Evolutionary conservation across 768 basidiomycete genomes (phyloP).

Genomic region (Termitomyces eurrhizus): DNA sequence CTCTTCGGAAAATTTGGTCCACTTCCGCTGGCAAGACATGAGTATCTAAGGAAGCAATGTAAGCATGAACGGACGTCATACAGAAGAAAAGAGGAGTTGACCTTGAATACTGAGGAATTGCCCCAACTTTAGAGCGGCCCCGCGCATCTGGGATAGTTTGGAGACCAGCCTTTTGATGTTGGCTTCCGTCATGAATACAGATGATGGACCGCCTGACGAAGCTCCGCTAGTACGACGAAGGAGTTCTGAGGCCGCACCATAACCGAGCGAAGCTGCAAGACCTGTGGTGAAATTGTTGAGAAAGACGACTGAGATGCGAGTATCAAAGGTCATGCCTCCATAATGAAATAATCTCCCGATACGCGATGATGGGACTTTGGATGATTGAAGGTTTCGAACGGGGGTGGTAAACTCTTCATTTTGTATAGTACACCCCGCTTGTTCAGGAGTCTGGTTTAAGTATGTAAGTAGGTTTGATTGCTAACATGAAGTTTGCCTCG

Average conservation of each 20-base stretch:
- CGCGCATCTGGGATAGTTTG: conserved; percentile 93
- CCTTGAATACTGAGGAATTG: conserved; percentile 98
- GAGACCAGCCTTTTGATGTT: conserved; percentile 88
- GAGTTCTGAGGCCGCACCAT: conserved; percentile 87
- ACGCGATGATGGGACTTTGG: conserved; percentile 87
- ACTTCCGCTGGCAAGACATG: conserved; percentile 84
- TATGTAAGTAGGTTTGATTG: background rate
- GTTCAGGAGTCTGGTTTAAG: background rate
- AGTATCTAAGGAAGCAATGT: conserved; percentile 55
- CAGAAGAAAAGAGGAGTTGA: conserved; percentile 17
- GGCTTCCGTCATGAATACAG: conserved; percentile 85
- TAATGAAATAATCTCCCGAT: conserved; percentile 92
- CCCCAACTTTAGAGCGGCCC: conserved; percentile 93
- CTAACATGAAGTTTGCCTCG: background rate
- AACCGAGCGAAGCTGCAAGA: conserved; percentile 83
- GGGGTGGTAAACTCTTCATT: conserved; percentile 14
- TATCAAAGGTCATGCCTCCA: conserved; percentile 52
- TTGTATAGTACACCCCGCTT: background rate
- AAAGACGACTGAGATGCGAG: background rate
- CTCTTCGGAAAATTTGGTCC: conserved; percentile 82
- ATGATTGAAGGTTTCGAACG: conserved; percentile 60
- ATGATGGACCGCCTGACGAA: conserved; percentile 31
- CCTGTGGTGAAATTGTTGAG: conserved; percentile 40
- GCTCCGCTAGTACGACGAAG: conserved; percentile 59
- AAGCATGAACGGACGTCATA: background rate